A percentile compares a stretch with the other conserved stretches of the same genome.
Conservation (phyloP, 2,329 filamentous ascomycete genomes). For the Keithomyces neogunnii region DNA sequence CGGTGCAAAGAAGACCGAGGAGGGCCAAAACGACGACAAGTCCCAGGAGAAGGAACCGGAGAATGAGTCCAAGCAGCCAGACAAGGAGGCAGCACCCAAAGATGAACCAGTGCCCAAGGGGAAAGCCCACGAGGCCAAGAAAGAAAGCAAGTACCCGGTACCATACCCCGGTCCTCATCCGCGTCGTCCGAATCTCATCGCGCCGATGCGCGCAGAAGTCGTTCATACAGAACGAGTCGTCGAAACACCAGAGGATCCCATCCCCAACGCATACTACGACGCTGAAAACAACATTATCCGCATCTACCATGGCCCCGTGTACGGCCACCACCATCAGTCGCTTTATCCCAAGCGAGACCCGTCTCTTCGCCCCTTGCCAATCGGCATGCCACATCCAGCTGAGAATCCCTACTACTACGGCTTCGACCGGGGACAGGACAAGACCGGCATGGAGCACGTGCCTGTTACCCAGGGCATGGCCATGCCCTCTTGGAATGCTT, state of each 20-base stretch:
- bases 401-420: conserved; percentile 35
- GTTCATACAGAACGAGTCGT: conserved; percentile 48
- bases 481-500: conserved; percentile 13
- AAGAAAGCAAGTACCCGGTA: conserved; percentile 17
- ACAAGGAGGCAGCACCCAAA: neutral
- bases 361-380: conserved; percentile 23
- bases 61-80: conserved; percentile 4
- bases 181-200: conserved; percentile 35
- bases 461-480: conserved; percentile 23
- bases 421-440: conserved; percentile 16
- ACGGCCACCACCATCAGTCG: conserved; percentile 38
- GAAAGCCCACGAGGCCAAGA: conserved; percentile 8
- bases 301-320: conserved; percentile 48
- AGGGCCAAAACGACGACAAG: conserved; percentile 11
- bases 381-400: conserved; percentile 34
- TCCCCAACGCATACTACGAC: conserved; percentile 53
- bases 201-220: conserved; percentile 39
- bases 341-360: conserved; percentile 35
- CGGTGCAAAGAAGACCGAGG: conserved; percentile 7
- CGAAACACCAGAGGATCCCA: conserved; percentile 42
- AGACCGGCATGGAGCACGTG: conserved; percentile 15
- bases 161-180: conserved; percentile 20
- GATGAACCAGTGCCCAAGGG: neutral
- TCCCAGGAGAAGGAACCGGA: neutral
- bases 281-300: conserved; percentile 41